A percentile compares a stretch with the other conserved stretches of the same genome.
Evolutionary conservation across 1,139 yeast genomes (phyloP).

Genomic region (Yamadazyma epiphylla): DNA sequence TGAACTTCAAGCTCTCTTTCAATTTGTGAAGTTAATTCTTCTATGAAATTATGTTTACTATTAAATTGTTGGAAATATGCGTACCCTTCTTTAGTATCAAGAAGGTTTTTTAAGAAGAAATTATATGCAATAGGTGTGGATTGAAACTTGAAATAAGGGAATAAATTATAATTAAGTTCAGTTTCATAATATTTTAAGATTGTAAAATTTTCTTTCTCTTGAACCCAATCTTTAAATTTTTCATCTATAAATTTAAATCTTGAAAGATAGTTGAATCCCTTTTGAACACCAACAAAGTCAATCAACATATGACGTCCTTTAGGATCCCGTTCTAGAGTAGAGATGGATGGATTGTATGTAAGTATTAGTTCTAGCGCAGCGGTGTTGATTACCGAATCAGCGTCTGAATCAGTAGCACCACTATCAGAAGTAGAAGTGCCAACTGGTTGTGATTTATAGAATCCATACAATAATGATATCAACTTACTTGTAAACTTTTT

Average conservation of each 20-base stretch:
- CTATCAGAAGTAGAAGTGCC: too few relatives aligned
- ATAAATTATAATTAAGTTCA: conserved; percentile 14
- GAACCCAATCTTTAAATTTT: conserved; percentile 29
- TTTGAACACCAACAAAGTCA: conserved; percentile 25
- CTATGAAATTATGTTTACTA: conserved; percentile 21
- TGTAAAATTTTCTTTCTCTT: conserved; percentile 9
- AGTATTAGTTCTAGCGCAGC: conserved; percentile 19
- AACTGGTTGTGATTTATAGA: conserved; percentile 10
- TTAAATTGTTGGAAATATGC: conserved; percentile 25
- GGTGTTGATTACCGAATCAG: conserved; percentile 15
- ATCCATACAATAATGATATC: conserved; percentile 34
- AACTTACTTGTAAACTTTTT: conserved; percentile 32
- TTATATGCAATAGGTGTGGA: conserved; percentile 9
- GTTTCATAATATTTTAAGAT: conserved; percentile 11
- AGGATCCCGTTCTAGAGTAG: conserved; percentile 19
- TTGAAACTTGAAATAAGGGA: conserved; percentile 21
- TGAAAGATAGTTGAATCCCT: conserved; percentile 36
- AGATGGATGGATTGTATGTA: conserved; percentile 28
- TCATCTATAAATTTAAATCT: conserved; percentile 29
- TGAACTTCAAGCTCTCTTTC: conserved; percentile 11
- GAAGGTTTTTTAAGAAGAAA: conserved; percentile 68
- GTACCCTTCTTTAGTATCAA: conserved; percentile 80
- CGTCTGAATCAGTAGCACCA: too few relatives aligned
- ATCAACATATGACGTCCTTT: conserved; percentile 26
- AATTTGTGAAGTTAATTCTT: conserved; percentile 21